Evolutionary conservation across 768 basidiomycete genomes (phyloP), one percentile per base, ranked within the genome.

Genomic region (Boletus reticuloceps): DNA sequence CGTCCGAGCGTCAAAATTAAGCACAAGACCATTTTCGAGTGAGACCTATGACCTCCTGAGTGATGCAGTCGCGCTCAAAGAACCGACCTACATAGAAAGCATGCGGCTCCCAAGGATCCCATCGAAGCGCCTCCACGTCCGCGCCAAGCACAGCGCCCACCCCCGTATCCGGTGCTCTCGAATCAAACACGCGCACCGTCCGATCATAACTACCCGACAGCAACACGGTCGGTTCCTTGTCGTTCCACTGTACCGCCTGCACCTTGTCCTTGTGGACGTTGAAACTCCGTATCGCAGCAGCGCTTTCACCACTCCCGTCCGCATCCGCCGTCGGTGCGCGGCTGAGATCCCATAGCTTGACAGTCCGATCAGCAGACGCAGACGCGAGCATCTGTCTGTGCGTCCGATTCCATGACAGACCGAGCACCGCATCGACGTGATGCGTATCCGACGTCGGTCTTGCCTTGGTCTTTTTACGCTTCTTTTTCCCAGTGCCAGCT

Each of bases 341-440:
- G 38, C 80, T 87, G 51, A 99, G 78, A 75, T 99, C 97, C 97
- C 96, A 99, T 27, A 99, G 74, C 72, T 99, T 99, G 58, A 99
- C 93, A 0, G 96, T 98, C 50, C 85, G 81, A 74, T 99, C 97
- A 2, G 97, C 96, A 51, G 89, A 92, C 4, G 91, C 91, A 45
- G 90, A 93, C 0, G 96, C 91, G 7, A 99, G 79, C 46, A 98
- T 77, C 64, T 95, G 92, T n/a, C 94, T 80, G 65, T 96, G 92
- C 3, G 79, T 75, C 53, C 79, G 86, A 66, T 98, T 98, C 96
- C 97, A 98, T 50, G 90, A 90, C 41, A 98, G 81, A 1, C 84
- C 80, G n/a, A 98, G 84, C 39, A 99, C 90, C 6, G 95, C 91
- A 59, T 96, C 95, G 65, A 96, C 91, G 70, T 98, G 97, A 65